phyloP scores from a whole-genome alignment of 805 yeast genomes.

The Schwanniomyces occidentalis region DNA sequence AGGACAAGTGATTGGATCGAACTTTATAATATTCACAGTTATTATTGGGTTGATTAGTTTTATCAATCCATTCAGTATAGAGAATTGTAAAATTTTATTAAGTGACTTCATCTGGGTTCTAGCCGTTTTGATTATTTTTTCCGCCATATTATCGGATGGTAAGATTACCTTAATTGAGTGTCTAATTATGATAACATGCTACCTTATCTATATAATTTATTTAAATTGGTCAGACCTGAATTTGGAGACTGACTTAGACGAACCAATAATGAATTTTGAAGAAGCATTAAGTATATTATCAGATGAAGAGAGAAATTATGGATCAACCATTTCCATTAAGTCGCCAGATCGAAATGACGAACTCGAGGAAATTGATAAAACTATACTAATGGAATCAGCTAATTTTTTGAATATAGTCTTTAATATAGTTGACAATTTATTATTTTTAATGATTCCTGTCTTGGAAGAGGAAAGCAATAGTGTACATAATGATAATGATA shows the following conservation, averaged over 20 bases:
- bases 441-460: conserved; percentile 16
- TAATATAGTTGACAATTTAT: conserved; percentile 10
- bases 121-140: conserved; percentile 24
- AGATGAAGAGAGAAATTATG: conserved; percentile 12
- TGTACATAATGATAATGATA: conserved; percentile 3
- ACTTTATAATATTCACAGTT: conserved; percentile 30
- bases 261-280: conserved; percentile 15
- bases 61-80: conserved; percentile 23
- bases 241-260: conserved; percentile 3
- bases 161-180: conserved; percentile 33
- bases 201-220: conserved; percentile 24
- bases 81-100: conserved; percentile 16
- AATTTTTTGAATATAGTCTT: conserved; percentile 8
- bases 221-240: conserved; percentile 18
- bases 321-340: conserved; percentile 3
- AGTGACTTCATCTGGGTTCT: conserved; percentile 32
- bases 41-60: conserved; percentile 34
- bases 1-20: conserved; percentile 40
- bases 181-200: conserved; percentile 21
- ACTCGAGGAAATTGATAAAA: background rate
- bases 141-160: conserved; percentile 33
- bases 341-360: background rate
- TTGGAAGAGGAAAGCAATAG: conserved; percentile 4
- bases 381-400: background rate
- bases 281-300: conserved; percentile 22